Evolutionary conservation across 1,139 yeast genomes (phyloP), one percentile per base, ranked within the genome.

Genomic region (Dujonia santamariae): DNA sequence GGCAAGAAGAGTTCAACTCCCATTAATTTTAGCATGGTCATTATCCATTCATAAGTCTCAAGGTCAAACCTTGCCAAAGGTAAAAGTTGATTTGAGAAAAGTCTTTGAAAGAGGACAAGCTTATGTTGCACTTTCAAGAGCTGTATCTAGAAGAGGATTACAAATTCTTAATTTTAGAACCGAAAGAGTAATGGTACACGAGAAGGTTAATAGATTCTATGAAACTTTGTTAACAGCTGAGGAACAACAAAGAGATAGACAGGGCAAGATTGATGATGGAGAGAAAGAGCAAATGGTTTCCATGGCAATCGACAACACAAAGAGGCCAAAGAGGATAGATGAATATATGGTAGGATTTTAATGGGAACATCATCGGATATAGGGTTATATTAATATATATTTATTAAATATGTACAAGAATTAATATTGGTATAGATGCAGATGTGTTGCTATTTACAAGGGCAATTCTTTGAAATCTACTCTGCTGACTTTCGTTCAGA

Each of bases 101-200:
- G 80, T 85, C 0, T 92, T 92, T 58, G 98, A 90, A 52, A 83
- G 79, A 42, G 98, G 98, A 0, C 98, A 92, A 56, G 95, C 96
- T 0, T 92, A 92, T 54, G 97, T 90, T 20, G 97, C 97, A 0
- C 64, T 90, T 24, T 84, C 95, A 2, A 72, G 97, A 53, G 97
- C 96, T 1, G 84, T 80, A 1, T 75, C 84, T 5, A 66, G 95
- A 49, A 77, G 76, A 2, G 95, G 95, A 0, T 61, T 88, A 27
- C 95, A 86, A 47, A 85, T 88, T 1, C 54, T 78, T 35, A 82
- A 86, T 45, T 88, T 88, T 53, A 67, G 75, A 37, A 70, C 68
- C 26, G 48, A 54, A 2, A 78, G 74, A 46, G 80, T 85, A 5
- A 64, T 57, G 46, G 78, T 87, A 0, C 85, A 84, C 55, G 66